Percentiles rank a stretch among this genome's conserved stretches.
These are phyloP conservation scores for Chlorella sorokiniana DNA, from an alignment of 139 green algal genomes.

Conservation along the genomic window DNA sequence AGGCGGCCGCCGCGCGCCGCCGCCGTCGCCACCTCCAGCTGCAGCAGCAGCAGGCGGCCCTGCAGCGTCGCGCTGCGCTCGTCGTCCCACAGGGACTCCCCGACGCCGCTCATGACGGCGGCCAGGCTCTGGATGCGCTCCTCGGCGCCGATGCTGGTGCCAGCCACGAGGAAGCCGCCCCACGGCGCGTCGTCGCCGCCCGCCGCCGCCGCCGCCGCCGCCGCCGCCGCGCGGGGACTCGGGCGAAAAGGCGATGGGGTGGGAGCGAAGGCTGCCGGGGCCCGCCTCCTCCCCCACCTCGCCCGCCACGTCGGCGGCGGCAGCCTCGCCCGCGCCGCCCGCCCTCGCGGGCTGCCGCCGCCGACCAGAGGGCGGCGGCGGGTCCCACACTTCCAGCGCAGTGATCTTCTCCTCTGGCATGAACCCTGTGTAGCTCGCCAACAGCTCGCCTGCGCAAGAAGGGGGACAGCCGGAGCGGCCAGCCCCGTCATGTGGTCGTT, in stretches of 20 bases:
- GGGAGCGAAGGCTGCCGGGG: neutral
- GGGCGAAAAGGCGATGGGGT: slow-evolving; percentile 2
- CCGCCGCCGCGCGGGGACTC: neutral
- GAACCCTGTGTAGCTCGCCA: neutral
- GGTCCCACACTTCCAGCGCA: slow-evolving; percentile 6
- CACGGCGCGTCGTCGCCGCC: neutral
- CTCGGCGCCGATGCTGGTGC: neutral
- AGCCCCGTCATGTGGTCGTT: too few species aligned
- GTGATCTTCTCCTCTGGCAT: slow-evolving; percentile 10
- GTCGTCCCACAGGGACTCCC: neutral
- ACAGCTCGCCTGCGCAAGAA: neutral
- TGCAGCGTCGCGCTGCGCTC: slow-evolving; percentile 2
- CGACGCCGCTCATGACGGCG: neutral
- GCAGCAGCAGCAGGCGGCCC: slow-evolving; percentile 27
- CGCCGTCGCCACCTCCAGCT: neutral
- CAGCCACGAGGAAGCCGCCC: slow-evolving; percentile 4
- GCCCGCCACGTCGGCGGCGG: neutral
- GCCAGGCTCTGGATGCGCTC: neutral
- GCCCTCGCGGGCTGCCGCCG: neutral
- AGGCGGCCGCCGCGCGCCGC: neutral
- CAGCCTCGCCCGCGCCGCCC: neutral
- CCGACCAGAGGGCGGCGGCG: neutral
- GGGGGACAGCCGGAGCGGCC: neutral
- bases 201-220: neutral
- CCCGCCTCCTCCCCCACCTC: neutral